These are phyloP conservation scores for Prunus campanulata DNA, from an alignment of 306 rosid genomes.

Conservation along the genomic window DNA sequence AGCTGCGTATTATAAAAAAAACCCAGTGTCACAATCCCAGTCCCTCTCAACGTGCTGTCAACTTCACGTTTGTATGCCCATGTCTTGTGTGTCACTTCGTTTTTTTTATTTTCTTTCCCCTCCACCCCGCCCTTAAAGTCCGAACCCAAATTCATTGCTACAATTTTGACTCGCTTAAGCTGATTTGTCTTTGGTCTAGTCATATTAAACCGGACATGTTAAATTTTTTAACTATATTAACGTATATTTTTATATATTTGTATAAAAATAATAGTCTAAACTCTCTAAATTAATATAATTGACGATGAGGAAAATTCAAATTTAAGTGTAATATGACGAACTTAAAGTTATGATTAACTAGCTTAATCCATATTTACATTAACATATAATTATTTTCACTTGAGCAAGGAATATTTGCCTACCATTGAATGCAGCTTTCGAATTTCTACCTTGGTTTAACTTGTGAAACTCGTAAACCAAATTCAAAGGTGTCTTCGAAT, in stretches of 20 bases:
- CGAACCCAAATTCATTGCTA: background rate
- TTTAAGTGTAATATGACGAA: rapidly evolving
- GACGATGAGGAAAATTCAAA: too few relatives aligned
- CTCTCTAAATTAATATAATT: too few relatives aligned
- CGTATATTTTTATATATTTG: too few relatives aligned
- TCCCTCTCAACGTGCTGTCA: background rate
- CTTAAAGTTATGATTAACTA: too few relatives aligned
- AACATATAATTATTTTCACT: background rate
- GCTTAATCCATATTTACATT: too few relatives aligned
- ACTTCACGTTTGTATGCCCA: background rate
- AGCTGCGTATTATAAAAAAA: conserved; percentile 15
- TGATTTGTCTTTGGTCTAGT: too few relatives aligned
- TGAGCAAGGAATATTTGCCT: background rate
- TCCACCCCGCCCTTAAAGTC: too few relatives aligned
- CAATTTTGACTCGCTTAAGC: background rate
- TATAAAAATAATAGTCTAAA: too few relatives aligned
- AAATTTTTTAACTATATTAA: too few relatives aligned
- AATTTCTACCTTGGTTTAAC: background rate
- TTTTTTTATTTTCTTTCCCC: too few relatives aligned
- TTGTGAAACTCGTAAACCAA: background rate
- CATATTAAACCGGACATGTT: too few relatives aligned
- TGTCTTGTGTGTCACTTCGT: background rate
- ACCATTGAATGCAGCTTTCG: background rate
- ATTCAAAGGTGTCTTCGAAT: background rate
- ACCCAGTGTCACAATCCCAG: background rate